Base-by-base conservation (phyloP, 2,329 filamentous ascomycete species). In the Chrysoporthe cubensis region DNA sequence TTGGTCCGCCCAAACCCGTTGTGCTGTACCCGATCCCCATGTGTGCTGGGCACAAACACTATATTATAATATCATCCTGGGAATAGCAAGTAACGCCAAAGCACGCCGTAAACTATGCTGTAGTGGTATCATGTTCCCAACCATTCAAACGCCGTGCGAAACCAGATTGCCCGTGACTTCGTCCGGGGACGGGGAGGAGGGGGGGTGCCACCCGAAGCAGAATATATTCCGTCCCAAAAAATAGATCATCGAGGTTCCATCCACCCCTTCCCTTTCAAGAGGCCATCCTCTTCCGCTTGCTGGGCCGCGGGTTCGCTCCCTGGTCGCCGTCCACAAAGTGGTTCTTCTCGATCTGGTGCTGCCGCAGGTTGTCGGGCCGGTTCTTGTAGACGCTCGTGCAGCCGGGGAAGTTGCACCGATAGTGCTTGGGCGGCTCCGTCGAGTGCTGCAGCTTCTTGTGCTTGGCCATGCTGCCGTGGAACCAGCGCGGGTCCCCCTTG, bases 381-480 rank as follows among this genome's bases (percentile, higher is more conserved):
- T 87, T 87, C 75, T 82, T 85, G 73, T 85, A 88, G 71, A 83
- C 81, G 72, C 84, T 87, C 32, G 77, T 82, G 72, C 85, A 88
- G 2, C 83, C 84, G 2, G 84, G 85, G 61, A 75, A 87, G 2
- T 81, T 80, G 70, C 85, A 88, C 68, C 79, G 79, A 75, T 84
- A 88, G 57, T 87, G 85, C 69, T 79, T 78, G 8, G 83, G 82
- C 46, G 83, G 83, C 2, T 77, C 79, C 14, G 76, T 76, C 62
- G 83, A 82, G 75, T 88, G 85, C 74, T 85, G 82, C 68, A 83
- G 77, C 74, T 83, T 85, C 77, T 80, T 85, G 74, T 88, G 85
- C 75, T 87, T 88, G 61, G 84, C 81, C 85, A 88, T 86, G 73
- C 83, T 86, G 6, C 85, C 85, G 57, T 82, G 82, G 73, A 87